Percentiles rank a stretch among this genome's conserved stretches.
These are phyloP conservation scores for Globisporangium uncinulatum DNA, from an alignment of 352 stramenopile species.

Conservation along the genomic window DNA sequence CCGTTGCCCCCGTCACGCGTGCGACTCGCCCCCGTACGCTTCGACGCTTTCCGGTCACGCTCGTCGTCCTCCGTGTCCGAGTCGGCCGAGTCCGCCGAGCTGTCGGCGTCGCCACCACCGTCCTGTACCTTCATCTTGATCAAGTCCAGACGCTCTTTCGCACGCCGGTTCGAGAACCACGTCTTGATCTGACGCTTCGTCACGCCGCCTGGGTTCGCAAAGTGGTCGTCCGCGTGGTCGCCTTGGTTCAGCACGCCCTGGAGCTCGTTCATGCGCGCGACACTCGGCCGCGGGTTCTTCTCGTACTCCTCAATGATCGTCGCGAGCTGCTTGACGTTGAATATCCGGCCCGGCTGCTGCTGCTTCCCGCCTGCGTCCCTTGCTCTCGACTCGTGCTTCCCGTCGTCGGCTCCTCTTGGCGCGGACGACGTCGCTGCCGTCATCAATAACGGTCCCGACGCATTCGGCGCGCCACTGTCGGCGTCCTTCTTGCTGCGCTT, in stretches of 20 bases:
- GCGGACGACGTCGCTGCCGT: constrained; percentile 7
- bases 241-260: constrained; percentile 65
- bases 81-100: too few species aligned
- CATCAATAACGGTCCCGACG: constrained; percentile 1
- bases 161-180: constrained; percentile 80
- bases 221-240: constrained; percentile 59
- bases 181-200: constrained; percentile 82
- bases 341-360: constrained; percentile 64
- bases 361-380: constrained; percentile 15
- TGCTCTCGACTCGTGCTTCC: not conserved
- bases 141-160: constrained; percentile 73
- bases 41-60: constrained; percentile 8
- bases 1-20: not conserved
- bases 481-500: constrained; percentile 27
- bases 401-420: too few species aligned
- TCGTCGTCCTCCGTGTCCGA: constrained; percentile 29
- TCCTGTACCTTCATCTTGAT: constrained; percentile 77
- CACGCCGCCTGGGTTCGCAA: constrained; percentile 33
- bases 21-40: not conserved
- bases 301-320: constrained; percentile 85
- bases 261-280: constrained; percentile 61
- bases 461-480: not conserved
- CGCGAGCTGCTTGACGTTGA: constrained; percentile 81
- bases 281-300: constrained; percentile 65
- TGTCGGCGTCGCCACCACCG: constrained; percentile 3